Evolutionary conservation across 1,139 yeast genomes (phyloP).

Genomic region (Taphrina pruni): DNA sequence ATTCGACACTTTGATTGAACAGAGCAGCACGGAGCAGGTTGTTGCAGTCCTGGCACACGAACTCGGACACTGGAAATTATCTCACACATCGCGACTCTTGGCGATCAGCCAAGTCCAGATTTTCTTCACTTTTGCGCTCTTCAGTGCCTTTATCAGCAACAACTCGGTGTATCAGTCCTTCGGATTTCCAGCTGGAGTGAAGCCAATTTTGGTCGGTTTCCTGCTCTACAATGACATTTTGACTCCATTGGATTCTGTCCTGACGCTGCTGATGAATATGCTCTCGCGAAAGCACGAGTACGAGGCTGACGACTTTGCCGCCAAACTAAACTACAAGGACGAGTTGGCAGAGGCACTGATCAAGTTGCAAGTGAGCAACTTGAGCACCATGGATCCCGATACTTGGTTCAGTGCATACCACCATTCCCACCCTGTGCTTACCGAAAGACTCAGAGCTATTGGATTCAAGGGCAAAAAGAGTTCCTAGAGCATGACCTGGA

Average conservation of each 20-base stretch:
- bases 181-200: conserved; percentile 62
- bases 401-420: conserved; percentile 87
- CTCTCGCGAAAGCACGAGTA: conserved; percentile 85
- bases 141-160: conserved; percentile 80
- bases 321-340: conserved; percentile 69
- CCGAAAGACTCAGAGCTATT: conserved; percentile 82
- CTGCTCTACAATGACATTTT: conserved; percentile 67
- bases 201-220: conserved; percentile 80
- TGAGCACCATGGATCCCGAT: conserved; percentile 84
- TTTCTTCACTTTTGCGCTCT: conserved; percentile 68
- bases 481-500: background rate
- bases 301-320: conserved; percentile 78
- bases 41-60: conserved; percentile 97
- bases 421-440: conserved; percentile 86
- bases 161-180: conserved; percentile 75
- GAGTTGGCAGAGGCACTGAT: conserved; percentile 76
- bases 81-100: conserved; percentile 78
- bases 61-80: conserved; percentile 94
- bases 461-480: conserved; percentile 47
- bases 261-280: conserved; percentile 70
- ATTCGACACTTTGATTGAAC: conserved; percentile 85
- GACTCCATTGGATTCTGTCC: conserved; percentile 73
- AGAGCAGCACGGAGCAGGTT: conserved; percentile 76
- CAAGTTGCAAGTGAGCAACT: conserved; percentile 75
- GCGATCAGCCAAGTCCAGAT: conserved; percentile 68